These are phyloP conservation scores for Oligophagozyma castellii DNA, from an alignment of 1,139 yeast species.

Conservation along the genomic window DNA sequence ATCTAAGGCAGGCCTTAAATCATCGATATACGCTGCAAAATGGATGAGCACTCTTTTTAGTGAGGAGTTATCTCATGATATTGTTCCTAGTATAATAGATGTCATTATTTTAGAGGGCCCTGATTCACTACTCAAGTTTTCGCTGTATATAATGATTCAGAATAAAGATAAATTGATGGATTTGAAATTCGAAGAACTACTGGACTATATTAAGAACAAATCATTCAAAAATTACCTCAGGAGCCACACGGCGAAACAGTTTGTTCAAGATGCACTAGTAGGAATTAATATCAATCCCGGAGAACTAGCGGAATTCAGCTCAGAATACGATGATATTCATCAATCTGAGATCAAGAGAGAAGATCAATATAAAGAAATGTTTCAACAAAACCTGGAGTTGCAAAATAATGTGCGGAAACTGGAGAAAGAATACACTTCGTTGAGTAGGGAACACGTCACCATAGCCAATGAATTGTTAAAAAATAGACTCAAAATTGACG, in stretches of 20 bases:
- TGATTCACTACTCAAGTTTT: conserved; percentile 70
- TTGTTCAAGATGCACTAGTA: conserved; percentile 63
- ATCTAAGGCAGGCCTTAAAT: conserved; percentile 57
- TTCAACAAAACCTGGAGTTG: conserved; percentile 55
- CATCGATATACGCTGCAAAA: background rate
- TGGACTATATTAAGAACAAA: conserved; percentile 62
- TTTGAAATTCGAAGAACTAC: conserved; percentile 58
- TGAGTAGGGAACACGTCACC: conserved; percentile 70
- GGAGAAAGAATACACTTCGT: conserved; percentile 52
- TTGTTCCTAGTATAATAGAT: conserved; percentile 74
- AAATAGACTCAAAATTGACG: conserved; percentile 49
- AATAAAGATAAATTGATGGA: conserved; percentile 47
- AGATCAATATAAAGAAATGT: conserved; percentile 53
- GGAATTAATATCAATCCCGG: conserved; percentile 56
- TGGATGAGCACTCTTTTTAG: conserved; percentile 2
- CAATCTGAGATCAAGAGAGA: conserved; percentile 52
- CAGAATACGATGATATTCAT: conserved; percentile 65
- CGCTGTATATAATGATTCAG: conserved; percentile 58
- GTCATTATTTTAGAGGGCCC: conserved; percentile 78
- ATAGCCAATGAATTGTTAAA: conserved; percentile 64
- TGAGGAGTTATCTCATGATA: conserved; percentile 61
- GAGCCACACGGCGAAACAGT: conserved; percentile 22
- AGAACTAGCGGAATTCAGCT: conserved; percentile 51
- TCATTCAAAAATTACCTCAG: conserved; percentile 51
- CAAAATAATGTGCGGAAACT: conserved; percentile 61